phyloP scores from a whole-genome alignment of 176 grass and related monocot species.

The Lolium multiflorum region DNA sequence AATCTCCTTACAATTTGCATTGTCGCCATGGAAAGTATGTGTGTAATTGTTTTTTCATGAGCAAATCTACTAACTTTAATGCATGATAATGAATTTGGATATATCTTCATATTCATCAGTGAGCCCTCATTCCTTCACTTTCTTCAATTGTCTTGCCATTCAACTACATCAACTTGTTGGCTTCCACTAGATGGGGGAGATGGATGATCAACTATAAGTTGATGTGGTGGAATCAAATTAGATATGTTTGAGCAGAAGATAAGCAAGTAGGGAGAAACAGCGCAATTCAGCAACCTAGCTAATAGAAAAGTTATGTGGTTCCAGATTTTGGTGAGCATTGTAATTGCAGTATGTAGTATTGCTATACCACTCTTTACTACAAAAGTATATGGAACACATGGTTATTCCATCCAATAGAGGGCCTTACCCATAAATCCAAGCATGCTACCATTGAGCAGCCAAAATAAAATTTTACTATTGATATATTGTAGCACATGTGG shows the following conservation, averaged over 20 bases:
- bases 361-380: not conserved
- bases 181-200: not conserved
- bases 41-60: not conserved
- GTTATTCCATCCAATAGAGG: not conserved
- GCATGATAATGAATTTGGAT: not conserved
- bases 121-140: not conserved
- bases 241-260: not conserved
- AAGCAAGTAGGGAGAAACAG: not conserved
- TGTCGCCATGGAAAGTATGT: not conserved
- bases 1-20: conserved; percentile 5
- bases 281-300: not conserved
- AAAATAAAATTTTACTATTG: not conserved
- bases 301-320: not conserved
- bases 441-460: not conserved
- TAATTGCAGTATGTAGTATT: not conserved
- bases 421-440: conserved; percentile 14
- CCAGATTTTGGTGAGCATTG: not conserved
- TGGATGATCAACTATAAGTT: not conserved
- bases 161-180: not conserved
- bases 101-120: not conserved
- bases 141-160: not conserved
- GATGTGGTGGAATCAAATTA: not conserved
- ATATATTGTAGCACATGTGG: not conserved
- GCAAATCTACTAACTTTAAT: not conserved
- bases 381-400: not conserved